Evolutionary conservation across 2,329 filamentous ascomycete genomes (phyloP).

Genomic region (Fusarium goolgardi): DNA sequence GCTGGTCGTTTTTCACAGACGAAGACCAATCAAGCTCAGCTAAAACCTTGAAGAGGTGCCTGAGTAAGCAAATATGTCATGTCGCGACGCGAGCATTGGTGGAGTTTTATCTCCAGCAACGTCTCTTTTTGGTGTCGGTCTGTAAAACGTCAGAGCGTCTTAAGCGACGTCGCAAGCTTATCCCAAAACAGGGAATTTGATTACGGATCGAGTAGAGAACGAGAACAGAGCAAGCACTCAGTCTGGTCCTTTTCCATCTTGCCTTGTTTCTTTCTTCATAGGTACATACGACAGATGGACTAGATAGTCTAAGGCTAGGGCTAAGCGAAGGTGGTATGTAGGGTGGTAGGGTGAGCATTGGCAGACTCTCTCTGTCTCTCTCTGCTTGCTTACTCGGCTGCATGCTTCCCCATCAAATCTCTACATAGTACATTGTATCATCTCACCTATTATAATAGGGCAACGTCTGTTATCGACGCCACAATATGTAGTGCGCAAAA

Average conservation of each 20-base stretch:
- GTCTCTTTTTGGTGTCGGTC: not conserved
- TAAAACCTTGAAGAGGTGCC: not conserved
- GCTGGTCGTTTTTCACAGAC: not conserved
- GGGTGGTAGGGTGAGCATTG: no score
- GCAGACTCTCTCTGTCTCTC: no score
- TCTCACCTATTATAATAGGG: not conserved
- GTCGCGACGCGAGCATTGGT: constrained; percentile 6
- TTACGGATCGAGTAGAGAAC: not conserved
- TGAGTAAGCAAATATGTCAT: constrained; percentile 18
- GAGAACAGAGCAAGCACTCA: no score
- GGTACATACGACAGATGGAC: not conserved
- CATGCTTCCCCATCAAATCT: not conserved
- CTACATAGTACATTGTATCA: not conserved
- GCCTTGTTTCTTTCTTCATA: not conserved
- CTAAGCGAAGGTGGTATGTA: no score
- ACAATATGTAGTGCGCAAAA: not conserved
- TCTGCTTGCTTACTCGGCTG: not conserved
- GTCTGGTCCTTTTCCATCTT: no score
- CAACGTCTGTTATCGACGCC: not conserved
- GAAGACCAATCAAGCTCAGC: constrained; percentile 17
- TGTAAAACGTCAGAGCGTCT: constrained; percentile 8
- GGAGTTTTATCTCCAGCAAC: not conserved
- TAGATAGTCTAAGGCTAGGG: no score
- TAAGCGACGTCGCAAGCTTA: constrained; percentile 26
- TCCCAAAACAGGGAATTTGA: not conserved